Conservation (phyloP, 2,329 filamentous ascomycete species). For the Penicillium polonicum region DNA sequence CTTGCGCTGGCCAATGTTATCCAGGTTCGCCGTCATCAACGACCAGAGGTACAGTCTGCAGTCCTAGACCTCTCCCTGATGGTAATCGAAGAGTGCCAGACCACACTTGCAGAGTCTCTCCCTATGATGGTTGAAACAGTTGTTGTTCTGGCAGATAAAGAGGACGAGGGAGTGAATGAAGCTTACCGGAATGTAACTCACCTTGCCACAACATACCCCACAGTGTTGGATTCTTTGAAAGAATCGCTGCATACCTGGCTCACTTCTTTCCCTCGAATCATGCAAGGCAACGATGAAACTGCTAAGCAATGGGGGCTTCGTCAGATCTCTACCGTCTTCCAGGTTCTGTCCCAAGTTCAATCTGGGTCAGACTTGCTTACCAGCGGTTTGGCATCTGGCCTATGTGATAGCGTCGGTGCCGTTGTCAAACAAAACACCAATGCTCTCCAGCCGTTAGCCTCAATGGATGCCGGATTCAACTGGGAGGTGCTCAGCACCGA, state of each 20-base stretch:
- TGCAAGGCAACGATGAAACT: slow-evolving; percentile 81
- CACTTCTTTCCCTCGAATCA: slow-evolving; percentile 72
- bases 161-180: slow-evolving; percentile 39
- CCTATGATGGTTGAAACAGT: slow-evolving; percentile 77
- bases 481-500: slow-evolving; percentile 29
- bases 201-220: slow-evolving; percentile 61
- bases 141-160: slow-evolving; percentile 63
- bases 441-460: slow-evolving; percentile 30
- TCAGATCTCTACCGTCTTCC: slow-evolving; percentile 73
- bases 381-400: slow-evolving; percentile 47
- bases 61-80: slow-evolving; percentile 70
- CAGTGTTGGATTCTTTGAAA: slow-evolving; percentile 65
- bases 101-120: slow-evolving; percentile 67
- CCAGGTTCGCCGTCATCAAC: slow-evolving; percentile 69
- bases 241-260: slow-evolving; percentile 77
- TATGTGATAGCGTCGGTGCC: slow-evolving; percentile 70
- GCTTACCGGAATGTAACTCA: slow-evolving; percentile 52
- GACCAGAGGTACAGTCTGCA: slow-evolving; percentile 65
- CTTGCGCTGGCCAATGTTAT: slow-evolving; percentile 75
- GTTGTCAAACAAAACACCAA: slow-evolving; percentile 43
- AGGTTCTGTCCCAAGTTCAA: slow-evolving; percentile 62
- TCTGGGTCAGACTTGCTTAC: slow-evolving; percentile 43
- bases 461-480: slow-evolving; percentile 22
- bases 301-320: slow-evolving; percentile 69
- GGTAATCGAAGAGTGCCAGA: slow-evolving; percentile 75